A percentile compares a stretch with the other conserved stretches of the same genome.
Evolutionary conservation across 2,329 filamentous ascomycete genomes (phyloP).

Genomic region (Arthrobotrys entomopaga): DNA sequence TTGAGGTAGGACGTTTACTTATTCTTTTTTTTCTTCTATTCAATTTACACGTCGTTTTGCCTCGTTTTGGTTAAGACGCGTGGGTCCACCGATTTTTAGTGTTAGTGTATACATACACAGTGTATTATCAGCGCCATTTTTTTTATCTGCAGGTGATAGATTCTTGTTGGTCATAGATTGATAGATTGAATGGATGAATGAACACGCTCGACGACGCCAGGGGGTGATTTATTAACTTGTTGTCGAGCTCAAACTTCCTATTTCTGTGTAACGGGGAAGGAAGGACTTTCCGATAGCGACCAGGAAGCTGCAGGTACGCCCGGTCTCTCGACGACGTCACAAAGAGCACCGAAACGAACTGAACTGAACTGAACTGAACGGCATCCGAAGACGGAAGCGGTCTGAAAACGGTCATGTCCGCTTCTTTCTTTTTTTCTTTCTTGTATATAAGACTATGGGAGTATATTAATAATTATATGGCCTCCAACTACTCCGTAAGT

Average conservation of each 20-base stretch:
- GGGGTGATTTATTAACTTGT: constrained; percentile 17
- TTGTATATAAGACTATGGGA: too few relatives aligned
- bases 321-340: constrained; percentile 40
- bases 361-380: constrained; percentile 6
- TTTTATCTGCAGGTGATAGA: too few relatives aligned
- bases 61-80: too few relatives aligned
- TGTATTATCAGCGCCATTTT: too few relatives aligned
- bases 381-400: constrained; percentile 38
- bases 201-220: constrained; percentile 18
- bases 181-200: too few relatives aligned
- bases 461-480: not conserved
- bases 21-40: too few relatives aligned
- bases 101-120: too few relatives aligned
- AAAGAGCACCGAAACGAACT: constrained; percentile 47
- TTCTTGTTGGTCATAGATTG: not conserved
- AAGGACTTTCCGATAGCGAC: constrained; percentile 48
- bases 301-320: constrained; percentile 50
- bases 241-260: constrained; percentile 13
- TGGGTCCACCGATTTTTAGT: too few relatives aligned
- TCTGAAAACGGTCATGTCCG: constrained; percentile 34
- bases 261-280: constrained; percentile 48
- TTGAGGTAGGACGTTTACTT: constrained; percentile 37
- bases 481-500: too few relatives aligned
- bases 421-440: constrained; percentile 5
- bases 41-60: too few relatives aligned